These are phyloP conservation scores for Fraxinus angustifolia DNA, from an alignment of 305 asterid species.

Conservation along the genomic window DNA sequence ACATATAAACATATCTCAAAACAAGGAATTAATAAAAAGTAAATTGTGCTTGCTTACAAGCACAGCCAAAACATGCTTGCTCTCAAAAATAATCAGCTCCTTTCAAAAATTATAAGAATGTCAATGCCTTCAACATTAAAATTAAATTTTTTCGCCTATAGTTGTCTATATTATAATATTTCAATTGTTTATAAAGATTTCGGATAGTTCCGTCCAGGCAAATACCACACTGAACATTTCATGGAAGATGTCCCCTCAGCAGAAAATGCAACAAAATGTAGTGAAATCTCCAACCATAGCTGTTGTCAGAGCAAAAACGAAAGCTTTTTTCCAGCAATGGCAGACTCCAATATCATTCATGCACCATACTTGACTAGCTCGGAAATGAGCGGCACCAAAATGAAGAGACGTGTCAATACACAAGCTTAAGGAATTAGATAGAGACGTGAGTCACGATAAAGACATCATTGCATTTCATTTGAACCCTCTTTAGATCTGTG, in stretches of 20 bases:
- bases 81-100: background rate
- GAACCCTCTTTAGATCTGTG: constrained; percentile 77
- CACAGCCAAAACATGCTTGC: background rate
- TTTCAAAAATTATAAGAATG: background rate
- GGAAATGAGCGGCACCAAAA: background rate
- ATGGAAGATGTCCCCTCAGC: background rate
- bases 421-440: background rate
- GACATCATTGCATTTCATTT: constrained; percentile 27
- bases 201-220: background rate
- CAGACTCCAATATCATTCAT: background rate
- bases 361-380: background rate
- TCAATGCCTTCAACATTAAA: background rate
- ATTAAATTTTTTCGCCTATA: background rate
- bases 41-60: background rate
- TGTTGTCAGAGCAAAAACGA: background rate
- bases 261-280: background rate
- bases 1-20: too few relatives aligned
- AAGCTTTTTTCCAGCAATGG: background rate
- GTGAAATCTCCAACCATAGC: background rate
- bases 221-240: background rate
- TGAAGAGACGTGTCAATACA: background rate
- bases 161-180: background rate
- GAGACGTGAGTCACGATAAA: background rate
- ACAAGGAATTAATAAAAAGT: background rate
- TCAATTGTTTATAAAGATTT: background rate